phyloP scores from a whole-genome alignment of 1,284 basidiomycete genomes.

The Inonotus hispidus region DNA sequence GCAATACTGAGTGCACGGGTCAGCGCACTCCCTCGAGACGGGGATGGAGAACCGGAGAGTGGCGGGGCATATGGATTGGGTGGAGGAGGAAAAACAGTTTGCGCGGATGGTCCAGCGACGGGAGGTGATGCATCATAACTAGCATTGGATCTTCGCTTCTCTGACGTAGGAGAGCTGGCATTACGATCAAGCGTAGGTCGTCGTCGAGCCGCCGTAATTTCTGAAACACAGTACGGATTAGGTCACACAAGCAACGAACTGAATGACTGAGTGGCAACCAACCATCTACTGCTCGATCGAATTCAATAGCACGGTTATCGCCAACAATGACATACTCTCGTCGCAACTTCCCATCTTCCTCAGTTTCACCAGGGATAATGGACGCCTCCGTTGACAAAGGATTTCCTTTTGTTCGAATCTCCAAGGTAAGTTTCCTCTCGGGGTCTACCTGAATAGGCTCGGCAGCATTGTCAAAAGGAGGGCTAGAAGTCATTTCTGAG shows the following conservation, averaged over 20 bases:
- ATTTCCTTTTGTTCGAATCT: conserved; percentile 20
- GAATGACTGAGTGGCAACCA: conserved; percentile 20
- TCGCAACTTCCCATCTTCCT: conserved; percentile 69
- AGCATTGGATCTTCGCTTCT: conserved; percentile 29
- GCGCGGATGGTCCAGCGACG: conserved; percentile 30
- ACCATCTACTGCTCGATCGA: conserved; percentile 76
- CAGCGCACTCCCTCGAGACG: conserved; percentile 67
- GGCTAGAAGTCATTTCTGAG: conserved; percentile 6
- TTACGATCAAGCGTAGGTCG: conserved; percentile 52
- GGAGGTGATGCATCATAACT: conserved; percentile 26
- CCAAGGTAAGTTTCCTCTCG: conserved; percentile 5
- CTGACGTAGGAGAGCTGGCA: conserved; percentile 39
- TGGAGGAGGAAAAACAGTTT: conserved; percentile 58
- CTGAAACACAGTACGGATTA: conserved; percentile 31
- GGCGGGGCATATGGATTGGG: conserved; percentile 34
- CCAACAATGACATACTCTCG: conserved; percentile 77
- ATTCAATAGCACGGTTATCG: conserved; percentile 69
- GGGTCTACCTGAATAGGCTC: conserved; percentile 14
- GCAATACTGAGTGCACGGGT: conserved; percentile 85
- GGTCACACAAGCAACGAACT: background rate
- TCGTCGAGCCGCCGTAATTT: conserved; percentile 56
- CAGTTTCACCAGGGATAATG: conserved; percentile 73
- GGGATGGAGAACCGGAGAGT: conserved; percentile 50
- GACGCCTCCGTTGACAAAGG: conserved; percentile 58
- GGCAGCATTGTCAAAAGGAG: conserved; percentile 11